Evolutionary conservation across 768 basidiomycete genomes (phyloP), one percentile per base, ranked within the genome.

Genomic region (Pleurotus djamor): DNA sequence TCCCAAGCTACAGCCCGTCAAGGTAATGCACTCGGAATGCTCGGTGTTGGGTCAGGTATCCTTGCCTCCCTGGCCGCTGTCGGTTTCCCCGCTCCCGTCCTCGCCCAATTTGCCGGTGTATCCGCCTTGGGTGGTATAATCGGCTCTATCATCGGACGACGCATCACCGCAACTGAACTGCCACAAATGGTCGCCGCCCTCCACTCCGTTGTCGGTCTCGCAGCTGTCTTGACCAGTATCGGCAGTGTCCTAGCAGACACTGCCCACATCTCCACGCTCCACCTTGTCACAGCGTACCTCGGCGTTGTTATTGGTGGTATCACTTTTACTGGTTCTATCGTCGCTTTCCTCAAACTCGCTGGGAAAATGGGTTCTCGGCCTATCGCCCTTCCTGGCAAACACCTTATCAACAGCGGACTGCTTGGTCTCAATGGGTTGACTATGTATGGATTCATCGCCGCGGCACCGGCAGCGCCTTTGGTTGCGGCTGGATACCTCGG

Each of bases 171-270:
- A 2, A 94, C 92, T 14, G 94, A 95, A 67, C 79, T 95, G 37
- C 93, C 93, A 6, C 93, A 95, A 69, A 91, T 85, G 79, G 82
- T 84, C 4, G 83, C 87, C 1, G 87, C 92, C 57, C 75, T 95
- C 59, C 93, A 95, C 68, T 92, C 89, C 36, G 93, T 95, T 35
- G 93, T 95, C 54, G 93, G 93, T 71, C 82, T 95, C 33, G 93
- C 93, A 2, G 93, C 93, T 0, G 93, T 95, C 14, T 75, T 95
- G 66, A 95, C 93, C 13, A 91, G 88, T 57, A 88, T 94, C 43
- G 93, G 76, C 10, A 92, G 90, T 66, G 92, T 94, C 9, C 74
- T 95, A 16, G 82, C 84, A 7, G 88, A 91, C 62, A 74, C 82
- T 21, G 75, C 80, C 4, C 92, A 94, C 69, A 74, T 87, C 21